Evolutionary conservation across 495 filamentous ascomycete species (phyloP).

Genomic region (Amphirosellinia nigrospora): DNA sequence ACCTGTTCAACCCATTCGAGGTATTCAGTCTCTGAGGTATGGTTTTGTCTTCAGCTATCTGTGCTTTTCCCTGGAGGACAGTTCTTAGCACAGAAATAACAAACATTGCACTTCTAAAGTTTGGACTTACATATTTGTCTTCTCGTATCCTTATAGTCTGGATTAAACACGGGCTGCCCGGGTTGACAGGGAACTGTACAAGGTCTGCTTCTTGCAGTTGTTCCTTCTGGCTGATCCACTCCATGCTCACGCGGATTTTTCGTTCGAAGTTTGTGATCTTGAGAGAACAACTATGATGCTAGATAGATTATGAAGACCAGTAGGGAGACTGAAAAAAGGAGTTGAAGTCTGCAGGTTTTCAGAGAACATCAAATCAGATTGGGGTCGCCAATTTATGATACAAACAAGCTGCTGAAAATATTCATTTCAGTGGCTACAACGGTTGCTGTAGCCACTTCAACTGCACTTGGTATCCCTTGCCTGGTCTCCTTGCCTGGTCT

Average conservation of each 20-base stretch:
- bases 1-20: background rate
- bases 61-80: background rate
- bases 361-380: background rate
- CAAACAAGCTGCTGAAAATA: background rate
- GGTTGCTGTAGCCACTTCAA: background rate
- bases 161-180: constrained; percentile 1
- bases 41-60: background rate
- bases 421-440: background rate
- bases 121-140: background rate
- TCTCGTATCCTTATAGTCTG: background rate
- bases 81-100: background rate
- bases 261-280: background rate
- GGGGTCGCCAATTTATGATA: background rate
- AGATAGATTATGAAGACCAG: background rate
- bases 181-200: background rate
- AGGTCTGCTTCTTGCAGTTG: background rate
- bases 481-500: background rate
- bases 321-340: background rate
- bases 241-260: background rate
- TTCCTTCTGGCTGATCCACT: constrained; percentile 7
- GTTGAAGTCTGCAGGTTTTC: background rate
- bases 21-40: constrained; percentile 3
- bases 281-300: background rate
- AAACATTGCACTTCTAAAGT: background rate
- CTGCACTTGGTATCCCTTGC: background rate